Evolutionary conservation across 495 filamentous ascomycete genomes (phyloP), one percentile per base, ranked within the genome.

Genomic region (Lepidopterella palustris): DNA sequence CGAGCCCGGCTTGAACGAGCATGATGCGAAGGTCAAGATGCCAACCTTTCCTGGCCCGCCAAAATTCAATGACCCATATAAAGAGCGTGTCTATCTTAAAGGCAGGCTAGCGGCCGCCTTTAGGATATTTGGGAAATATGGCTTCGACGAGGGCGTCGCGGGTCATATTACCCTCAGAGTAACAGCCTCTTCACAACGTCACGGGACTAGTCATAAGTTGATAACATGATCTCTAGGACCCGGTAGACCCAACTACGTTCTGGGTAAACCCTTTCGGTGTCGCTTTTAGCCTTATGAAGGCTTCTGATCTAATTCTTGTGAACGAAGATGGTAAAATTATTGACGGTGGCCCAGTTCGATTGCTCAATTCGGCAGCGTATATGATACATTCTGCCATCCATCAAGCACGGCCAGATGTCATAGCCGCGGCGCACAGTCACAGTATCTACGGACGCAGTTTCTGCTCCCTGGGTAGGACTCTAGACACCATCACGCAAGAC

Each of bases 241-340:
- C 87, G 9, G 80, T 89, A 11, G 83, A 88, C 32, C 82, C 84
- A 0, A 66, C 69, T 5, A 82, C 79, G 3, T 90, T 90, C 76
- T 90, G 87, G 88, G 87, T 91, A 21, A 91, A 91, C 60, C 88
- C 88, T 0, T 87, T 90, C 64, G 87, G 88, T 28, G 78, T 83
- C 9, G 78, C 84, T 0, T 91, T 89, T 72, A 81, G 80, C 21
- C 70, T 84, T 55, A 87, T 92, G 51, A 87, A 82, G 55, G 78
- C 79, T 27, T 84, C 80, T 9, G 86, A 90, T 66, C 77, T 92
- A 27, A 88, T 92, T 61, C 82, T 79, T 31, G 87, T 92, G 31
- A 75, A 86, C 64, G 76, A 84, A 48, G 64, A 73, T 0, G 88
- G 87, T 2, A 71, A 83, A 42, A 78, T 91, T 24, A 80, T 92